Conservation (phyloP, 2,329 filamentous ascomycete genomes). For the Fusarium temperatum region DNA sequence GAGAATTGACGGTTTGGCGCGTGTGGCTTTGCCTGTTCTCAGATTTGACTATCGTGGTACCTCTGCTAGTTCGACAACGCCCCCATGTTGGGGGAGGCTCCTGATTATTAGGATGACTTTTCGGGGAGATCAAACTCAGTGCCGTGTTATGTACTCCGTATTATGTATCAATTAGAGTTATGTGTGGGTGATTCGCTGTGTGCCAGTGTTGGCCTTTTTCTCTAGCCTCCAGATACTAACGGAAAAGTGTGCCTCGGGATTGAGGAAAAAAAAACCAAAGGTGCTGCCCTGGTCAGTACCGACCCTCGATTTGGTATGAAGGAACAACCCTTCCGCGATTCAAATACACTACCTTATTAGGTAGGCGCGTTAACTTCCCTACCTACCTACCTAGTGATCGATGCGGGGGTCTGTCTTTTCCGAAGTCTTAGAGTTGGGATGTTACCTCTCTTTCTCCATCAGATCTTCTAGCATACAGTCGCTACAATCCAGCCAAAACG, state of each 20-base stretch:
- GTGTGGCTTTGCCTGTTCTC: slow-evolving; percentile 22
- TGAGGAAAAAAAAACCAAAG: background rate
- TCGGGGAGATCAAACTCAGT: slow-evolving; percentile 7
- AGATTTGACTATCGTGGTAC: slow-evolving; percentile 16
- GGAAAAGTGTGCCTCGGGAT: background rate
- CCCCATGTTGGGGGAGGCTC: slow-evolving; percentile 32
- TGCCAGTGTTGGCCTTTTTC: slow-evolving; percentile 3
- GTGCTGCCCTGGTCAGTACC: background rate
- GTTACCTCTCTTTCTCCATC: background rate
- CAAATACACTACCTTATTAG: background rate
- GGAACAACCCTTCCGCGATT: slow-evolving; percentile 17
- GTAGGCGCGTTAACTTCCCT: background rate
- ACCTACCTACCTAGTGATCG: background rate
- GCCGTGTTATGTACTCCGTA: background rate
- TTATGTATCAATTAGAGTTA: slow-evolving; percentile 4
- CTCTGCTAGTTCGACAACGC: slow-evolving; percentile 32
- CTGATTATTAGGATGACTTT: slow-evolving; percentile 16
- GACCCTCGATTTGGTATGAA: background rate
- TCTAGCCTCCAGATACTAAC: background rate
- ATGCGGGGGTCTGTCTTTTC: background rate
- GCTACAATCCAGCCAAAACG: background rate
- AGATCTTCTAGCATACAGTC: background rate
- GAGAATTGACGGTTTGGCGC: slow-evolving; percentile 28
- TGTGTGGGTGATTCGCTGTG: background rate
- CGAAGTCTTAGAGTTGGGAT: background rate